Evolutionary conservation across 2,329 filamentous ascomycete genomes (phyloP).

Genomic region (Leptodontidium sp.): DNA sequence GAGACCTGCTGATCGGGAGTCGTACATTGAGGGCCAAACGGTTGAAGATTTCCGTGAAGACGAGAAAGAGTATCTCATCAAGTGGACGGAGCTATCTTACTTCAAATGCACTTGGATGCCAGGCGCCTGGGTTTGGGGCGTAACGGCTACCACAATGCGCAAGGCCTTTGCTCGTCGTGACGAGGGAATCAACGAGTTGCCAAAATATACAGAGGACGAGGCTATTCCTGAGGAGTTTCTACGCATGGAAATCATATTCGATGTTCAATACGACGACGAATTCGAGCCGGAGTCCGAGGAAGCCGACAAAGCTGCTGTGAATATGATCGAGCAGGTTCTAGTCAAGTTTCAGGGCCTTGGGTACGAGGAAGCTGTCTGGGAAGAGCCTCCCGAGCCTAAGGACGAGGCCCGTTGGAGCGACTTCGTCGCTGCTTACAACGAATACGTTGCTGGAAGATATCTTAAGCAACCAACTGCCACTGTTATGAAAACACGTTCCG

Average conservation of each 20-base stretch:
- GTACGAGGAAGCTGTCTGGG: constrained; percentile 94
- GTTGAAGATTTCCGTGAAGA: constrained; percentile 71
- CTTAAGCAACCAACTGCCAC: constrained; percentile 64
- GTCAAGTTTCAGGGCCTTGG: constrained; percentile 93
- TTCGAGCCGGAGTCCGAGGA: constrained; percentile 65
- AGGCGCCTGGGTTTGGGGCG: constrained; percentile 86
- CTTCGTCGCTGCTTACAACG: constrained; percentile 83
- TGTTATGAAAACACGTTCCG: constrained; percentile 72
- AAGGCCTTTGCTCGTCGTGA: constrained; percentile 79
- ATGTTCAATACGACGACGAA: constrained; percentile 72
- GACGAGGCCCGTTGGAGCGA: constrained; percentile 75
- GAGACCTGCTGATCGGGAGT: constrained; percentile 72
- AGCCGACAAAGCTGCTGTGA: constrained; percentile 74
- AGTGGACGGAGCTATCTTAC: constrained; percentile 85
- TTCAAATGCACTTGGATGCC: constrained; percentile 86
- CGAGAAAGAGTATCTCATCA: constrained; percentile 90
- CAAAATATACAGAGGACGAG: constrained; percentile 75
- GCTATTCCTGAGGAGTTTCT: constrained; percentile 90
- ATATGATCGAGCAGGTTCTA: constrained; percentile 75
- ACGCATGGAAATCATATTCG: constrained; percentile 87
- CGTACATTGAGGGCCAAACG: constrained; percentile 60
- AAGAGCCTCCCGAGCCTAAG: constrained; percentile 74
- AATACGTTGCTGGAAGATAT: constrained; percentile 83
- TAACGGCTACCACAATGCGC: constrained; percentile 69
- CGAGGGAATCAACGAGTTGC: constrained; percentile 62